Percentiles rank a stretch among this genome's conserved stretches.
phyloP scores from a whole-genome alignment of 2,329 filamentous ascomycete genomes.

The Talaromyces pinophilus region DNA sequence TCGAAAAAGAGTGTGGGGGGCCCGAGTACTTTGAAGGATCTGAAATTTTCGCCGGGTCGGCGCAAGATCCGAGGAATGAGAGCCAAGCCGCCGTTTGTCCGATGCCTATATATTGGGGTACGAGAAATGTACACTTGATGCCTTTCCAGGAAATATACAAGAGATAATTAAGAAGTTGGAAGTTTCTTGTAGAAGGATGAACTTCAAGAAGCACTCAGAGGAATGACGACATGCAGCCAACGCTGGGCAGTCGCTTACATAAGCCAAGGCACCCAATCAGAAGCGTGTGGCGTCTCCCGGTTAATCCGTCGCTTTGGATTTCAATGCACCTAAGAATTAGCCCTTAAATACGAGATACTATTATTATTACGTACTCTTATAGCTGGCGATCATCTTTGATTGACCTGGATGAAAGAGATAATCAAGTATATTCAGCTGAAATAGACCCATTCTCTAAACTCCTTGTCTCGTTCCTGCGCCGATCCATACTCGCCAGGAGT shows the following conservation, averaged over 20 bases:
- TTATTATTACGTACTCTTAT: no score
- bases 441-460: constrained; percentile 19
- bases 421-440: constrained; percentile 10
- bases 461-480: constrained; percentile 20
- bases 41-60: constrained; percentile 9
- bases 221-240: constrained; percentile 10
- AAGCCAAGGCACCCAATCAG: constrained; percentile 10
- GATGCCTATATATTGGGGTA: not conserved
- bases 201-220: not conserved
- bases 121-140: not conserved
- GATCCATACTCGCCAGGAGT: constrained; percentile 24
- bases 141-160: not conserved
- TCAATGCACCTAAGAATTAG: not conserved
- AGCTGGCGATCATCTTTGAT: not conserved
- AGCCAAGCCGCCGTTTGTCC: not conserved
- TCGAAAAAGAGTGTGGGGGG: constrained; percentile 13
- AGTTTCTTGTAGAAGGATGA: not conserved
- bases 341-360: not conserved
- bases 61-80: constrained; percentile 7
- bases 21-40: not conserved
- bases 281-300: not conserved
- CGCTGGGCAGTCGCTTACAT: not conserved
- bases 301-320: not conserved
- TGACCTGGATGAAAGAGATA: not conserved
- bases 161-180: not conserved